Evolutionary conservation across 305 asterid species (phyloP).

Genomic region (Fraxinus albicans): DNA sequence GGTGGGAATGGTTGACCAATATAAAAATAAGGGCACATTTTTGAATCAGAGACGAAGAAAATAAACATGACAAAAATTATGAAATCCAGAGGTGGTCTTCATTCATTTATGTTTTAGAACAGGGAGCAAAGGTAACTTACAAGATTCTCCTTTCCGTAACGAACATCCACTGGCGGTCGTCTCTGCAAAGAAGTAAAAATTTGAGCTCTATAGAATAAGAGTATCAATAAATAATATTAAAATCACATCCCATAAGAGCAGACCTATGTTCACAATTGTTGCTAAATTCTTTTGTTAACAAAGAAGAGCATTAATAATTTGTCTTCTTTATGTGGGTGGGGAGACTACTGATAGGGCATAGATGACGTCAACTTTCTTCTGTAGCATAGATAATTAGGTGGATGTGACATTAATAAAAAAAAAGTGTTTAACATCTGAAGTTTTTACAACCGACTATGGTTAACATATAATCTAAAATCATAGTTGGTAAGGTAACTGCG

Average conservation of each 20-base stretch:
- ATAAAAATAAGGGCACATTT: conserved; percentile 1
- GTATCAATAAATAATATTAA: conserved; percentile 9
- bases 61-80: conserved; percentile 11
- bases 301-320: neutral
- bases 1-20: neutral
- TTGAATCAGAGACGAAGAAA: conserved; percentile 1
- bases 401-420: neutral
- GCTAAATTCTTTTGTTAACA: neutral
- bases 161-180: conserved; percentile 63
- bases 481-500: neutral
- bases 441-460: neutral
- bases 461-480: neutral
- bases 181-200: conserved; percentile 53
- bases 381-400: conserved; percentile 1
- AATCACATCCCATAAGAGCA: neutral
- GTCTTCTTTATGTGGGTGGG: neutral
- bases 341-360: neutral
- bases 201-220: conserved; percentile 3
- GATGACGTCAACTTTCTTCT: neutral
- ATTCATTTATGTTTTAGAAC: neutral
- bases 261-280: neutral
- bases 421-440: neutral
- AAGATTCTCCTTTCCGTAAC: conserved; percentile 59
- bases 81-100: conserved; percentile 3
- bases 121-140: conserved; percentile 48